Conservation (phyloP, 2,329 filamentous ascomycete species). For the Nannizziopsis arthrosporioides region DNA sequence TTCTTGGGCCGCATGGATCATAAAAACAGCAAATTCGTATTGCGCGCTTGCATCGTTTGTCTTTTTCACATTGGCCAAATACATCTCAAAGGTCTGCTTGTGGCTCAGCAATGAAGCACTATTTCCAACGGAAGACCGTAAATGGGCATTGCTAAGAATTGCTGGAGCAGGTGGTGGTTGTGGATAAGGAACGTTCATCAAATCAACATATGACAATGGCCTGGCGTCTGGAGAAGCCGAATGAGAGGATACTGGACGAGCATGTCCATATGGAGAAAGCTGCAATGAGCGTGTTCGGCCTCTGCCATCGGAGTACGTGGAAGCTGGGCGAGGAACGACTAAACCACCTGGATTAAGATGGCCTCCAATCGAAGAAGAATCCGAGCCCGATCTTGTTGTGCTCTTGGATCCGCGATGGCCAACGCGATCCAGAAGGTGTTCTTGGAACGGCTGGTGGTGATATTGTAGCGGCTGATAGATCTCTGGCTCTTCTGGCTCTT, state of each 20-base stretch:
- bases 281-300: conserved; percentile 48
- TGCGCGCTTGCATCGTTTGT: conserved; percentile 81
- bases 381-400: conserved; percentile 21
- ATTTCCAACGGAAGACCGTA: conserved; percentile 68
- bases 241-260: conserved; percentile 39
- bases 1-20: conserved; percentile 64
- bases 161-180: conserved; percentile 57
- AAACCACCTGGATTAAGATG: conserved; percentile 49
- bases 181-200: conserved; percentile 61
- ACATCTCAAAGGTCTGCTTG: conserved; percentile 95
- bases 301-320: conserved; percentile 56
- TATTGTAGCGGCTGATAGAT: conserved; percentile 41
- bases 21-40: conserved; percentile 91
- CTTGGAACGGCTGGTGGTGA: conserved; percentile 39
- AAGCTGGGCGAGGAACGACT: conserved; percentile 57
- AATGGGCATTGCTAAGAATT: conserved; percentile 65
- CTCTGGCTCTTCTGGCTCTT: conserved; percentile 21
- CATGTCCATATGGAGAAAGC: conserved; percentile 38
- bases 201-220: conserved; percentile 50
- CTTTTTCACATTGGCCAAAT: conserved; percentile 92
- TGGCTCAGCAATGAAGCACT: conserved; percentile 85
- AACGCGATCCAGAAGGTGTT: conserved; percentile 18
- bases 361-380: conserved; percentile 35
- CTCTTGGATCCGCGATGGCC: conserved; percentile 21
- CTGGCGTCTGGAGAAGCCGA: conserved; percentile 47